A percentile compares a stretch with the other conserved stretches of the same genome.
These are phyloP conservation scores for Lunularia cruciata DNA, from an alignment of 225 moss, liverwort and hornwort genomes.

Conservation along the genomic window DNA sequence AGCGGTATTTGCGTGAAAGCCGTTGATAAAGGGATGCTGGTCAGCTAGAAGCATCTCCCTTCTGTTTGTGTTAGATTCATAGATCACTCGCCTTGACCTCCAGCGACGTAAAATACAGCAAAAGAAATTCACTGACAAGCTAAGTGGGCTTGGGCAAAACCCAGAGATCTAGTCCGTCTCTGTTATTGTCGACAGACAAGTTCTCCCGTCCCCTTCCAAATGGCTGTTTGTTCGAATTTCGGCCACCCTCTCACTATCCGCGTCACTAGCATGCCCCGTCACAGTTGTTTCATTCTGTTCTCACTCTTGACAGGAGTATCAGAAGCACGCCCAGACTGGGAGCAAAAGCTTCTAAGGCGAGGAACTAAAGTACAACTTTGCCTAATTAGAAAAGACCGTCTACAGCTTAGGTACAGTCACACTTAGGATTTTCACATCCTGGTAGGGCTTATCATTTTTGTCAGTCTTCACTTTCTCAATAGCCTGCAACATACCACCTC, in stretches of 20 bases:
- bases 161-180: too few species aligned
- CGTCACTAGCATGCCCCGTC: background rate
- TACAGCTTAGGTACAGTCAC: conserved; percentile 83
- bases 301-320: background rate
- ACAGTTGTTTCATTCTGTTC: background rate
- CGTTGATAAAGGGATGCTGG: too few species aligned
- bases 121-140: background rate
- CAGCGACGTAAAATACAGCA: background rate
- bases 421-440: conserved; percentile 89
- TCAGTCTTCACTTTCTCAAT: conserved; percentile 94
- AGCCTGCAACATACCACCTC: conserved; percentile 46
- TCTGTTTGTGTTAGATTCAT: background rate
- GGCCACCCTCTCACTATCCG: background rate
- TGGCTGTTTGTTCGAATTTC: too few species aligned
- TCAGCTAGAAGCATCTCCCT: background rate
- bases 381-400: background rate
- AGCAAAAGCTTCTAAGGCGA: background rate
- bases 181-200: too few species aligned
- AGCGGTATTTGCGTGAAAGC: too few species aligned
- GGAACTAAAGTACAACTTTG: background rate
- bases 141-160: background rate
- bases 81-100: background rate
- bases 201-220: too few species aligned
- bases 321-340: background rate
- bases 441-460: conserved; percentile 89